phyloP scores from a whole-genome alignment of 1,284 basidiomycete genomes.

The Boletellus deceptivus region DNA sequence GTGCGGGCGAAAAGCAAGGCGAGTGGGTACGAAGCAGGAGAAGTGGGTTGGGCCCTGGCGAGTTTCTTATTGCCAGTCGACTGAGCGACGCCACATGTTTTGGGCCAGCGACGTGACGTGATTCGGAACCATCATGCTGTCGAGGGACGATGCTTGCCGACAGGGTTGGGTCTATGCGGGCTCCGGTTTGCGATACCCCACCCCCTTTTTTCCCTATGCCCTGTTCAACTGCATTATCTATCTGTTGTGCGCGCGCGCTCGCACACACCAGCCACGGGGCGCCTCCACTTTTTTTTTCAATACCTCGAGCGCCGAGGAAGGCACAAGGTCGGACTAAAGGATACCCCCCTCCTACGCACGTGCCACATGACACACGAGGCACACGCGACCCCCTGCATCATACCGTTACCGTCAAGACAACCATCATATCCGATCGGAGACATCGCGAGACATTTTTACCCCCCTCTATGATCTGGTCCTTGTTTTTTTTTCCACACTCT shows the following conservation, averaged over 20 bases:
- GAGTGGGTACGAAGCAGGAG: constrained; percentile 33
- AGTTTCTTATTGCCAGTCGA: constrained; percentile 70
- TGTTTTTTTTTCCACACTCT: neutral
- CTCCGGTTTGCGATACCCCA: constrained; percentile 15
- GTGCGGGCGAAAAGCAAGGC: constrained; percentile 43
- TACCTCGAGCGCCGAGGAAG: too few relatives aligned
- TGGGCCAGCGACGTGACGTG: constrained; percentile 6
- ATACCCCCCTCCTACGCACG: neutral
- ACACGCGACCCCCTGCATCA: neutral
- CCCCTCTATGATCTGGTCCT: neutral
- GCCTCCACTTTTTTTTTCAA: too few relatives aligned
- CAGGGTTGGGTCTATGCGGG: constrained; percentile 4
- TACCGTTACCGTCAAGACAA: neutral
- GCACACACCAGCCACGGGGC: too few relatives aligned
- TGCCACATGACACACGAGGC: neutral
- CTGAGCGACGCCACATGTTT: constrained; percentile 11
- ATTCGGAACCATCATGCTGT: too few relatives aligned
- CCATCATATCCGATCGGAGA: neutral
- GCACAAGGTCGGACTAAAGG: too few relatives aligned
- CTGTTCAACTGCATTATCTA: constrained; percentile 17
- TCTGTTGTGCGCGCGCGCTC: neutral
- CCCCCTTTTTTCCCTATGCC: constrained; percentile 4
- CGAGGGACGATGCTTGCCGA: too few relatives aligned
- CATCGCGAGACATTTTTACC: neutral
- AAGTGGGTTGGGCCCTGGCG: constrained; percentile 76